These are phyloP conservation scores for Penicillium paradoxum DNA, from an alignment of 495 filamentous ascomycete species.

Conservation along the genomic window DNA sequence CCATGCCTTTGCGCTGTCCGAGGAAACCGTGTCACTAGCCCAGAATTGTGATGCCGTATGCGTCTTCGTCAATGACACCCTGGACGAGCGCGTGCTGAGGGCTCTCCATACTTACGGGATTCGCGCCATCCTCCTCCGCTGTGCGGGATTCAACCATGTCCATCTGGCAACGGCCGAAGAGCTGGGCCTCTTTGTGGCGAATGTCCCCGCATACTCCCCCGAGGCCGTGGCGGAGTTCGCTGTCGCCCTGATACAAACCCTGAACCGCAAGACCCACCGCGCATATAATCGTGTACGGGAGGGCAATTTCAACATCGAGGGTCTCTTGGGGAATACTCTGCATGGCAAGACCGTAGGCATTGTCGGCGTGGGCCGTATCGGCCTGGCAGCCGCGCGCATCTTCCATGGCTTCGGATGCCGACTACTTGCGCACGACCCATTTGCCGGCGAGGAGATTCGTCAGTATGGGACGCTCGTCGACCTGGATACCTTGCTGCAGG, in stretches of 20 bases:
- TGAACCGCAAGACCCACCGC: constrained; percentile 67
- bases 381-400: constrained; percentile 39
- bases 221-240: constrained; percentile 72
- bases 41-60: constrained; percentile 54
- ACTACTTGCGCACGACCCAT: constrained; percentile 56
- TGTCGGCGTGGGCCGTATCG: constrained; percentile 34
- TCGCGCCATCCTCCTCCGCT: constrained; percentile 58
- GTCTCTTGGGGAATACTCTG: constrained; percentile 57
- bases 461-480: constrained; percentile 50
- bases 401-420: constrained; percentile 58
- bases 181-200: constrained; percentile 59
- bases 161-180: constrained; percentile 51
- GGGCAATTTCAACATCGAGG: constrained; percentile 64
- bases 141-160: constrained; percentile 68
- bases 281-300: constrained; percentile 69
- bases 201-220: constrained; percentile 64
- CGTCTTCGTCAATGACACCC: constrained; percentile 66
- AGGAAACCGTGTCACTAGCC: constrained; percentile 54
- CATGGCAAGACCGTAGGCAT: constrained; percentile 53
- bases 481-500: constrained; percentile 49
- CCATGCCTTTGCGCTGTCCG: constrained; percentile 52
- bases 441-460: constrained; percentile 39
- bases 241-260: constrained; percentile 60
- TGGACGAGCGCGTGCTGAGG: constrained; percentile 47
- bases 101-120: constrained; percentile 45